Percentiles rank a stretch among this genome's conserved stretches.
Evolutionary conservation across 2,329 filamentous ascomycete species (phyloP).

Genomic region (Aspergillus oerlinghausenensis): DNA sequence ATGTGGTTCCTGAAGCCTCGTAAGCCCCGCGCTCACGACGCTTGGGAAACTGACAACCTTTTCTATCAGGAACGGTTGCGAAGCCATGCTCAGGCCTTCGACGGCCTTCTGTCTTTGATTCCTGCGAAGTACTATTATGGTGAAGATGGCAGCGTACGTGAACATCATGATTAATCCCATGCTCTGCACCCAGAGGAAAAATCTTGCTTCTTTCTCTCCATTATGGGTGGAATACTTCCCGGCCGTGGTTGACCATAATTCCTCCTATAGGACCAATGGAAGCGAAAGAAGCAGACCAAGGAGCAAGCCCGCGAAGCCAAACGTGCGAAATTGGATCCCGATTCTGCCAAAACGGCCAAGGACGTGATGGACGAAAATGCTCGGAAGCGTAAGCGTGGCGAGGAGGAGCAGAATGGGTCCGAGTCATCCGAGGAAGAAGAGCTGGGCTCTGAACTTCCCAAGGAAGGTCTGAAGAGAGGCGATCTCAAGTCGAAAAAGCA

Average conservation of each 20-base stretch:
- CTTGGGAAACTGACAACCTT: slow-evolving; percentile 20
- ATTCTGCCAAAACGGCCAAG: slow-evolving; percentile 84
- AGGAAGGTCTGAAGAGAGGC: slow-evolving; percentile 56
- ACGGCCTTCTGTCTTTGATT: slow-evolving; percentile 80
- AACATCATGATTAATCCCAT: slow-evolving; percentile 4
- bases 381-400: slow-evolving; percentile 71
- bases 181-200: neutral
- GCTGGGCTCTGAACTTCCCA: slow-evolving; percentile 48
- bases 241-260: slow-evolving; percentile 12
- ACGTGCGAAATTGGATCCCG: slow-evolving; percentile 84
- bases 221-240: slow-evolving; percentile 5
- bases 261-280: slow-evolving; percentile 75
- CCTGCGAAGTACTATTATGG: slow-evolving; percentile 89
- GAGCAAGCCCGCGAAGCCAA: slow-evolving; percentile 78
- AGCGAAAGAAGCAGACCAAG: slow-evolving; percentile 92
- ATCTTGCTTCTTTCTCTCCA: slow-evolving; percentile 6
- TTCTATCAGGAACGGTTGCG: slow-evolving; percentile 43
- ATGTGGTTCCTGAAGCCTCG: slow-evolving; percentile 17
- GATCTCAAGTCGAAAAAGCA: slow-evolving; percentile 49
- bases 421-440: slow-evolving; percentile 43
- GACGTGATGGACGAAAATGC: slow-evolving; percentile 87
- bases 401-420: slow-evolving; percentile 47
- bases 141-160: slow-evolving; percentile 74
- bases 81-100: slow-evolving; percentile 68
- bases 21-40: slow-evolving; percentile 7